These are phyloP conservation scores for Entoloma clypeatum DNA, from an alignment of 1,284 basidiomycete genomes.

Conservation along the genomic window DNA sequence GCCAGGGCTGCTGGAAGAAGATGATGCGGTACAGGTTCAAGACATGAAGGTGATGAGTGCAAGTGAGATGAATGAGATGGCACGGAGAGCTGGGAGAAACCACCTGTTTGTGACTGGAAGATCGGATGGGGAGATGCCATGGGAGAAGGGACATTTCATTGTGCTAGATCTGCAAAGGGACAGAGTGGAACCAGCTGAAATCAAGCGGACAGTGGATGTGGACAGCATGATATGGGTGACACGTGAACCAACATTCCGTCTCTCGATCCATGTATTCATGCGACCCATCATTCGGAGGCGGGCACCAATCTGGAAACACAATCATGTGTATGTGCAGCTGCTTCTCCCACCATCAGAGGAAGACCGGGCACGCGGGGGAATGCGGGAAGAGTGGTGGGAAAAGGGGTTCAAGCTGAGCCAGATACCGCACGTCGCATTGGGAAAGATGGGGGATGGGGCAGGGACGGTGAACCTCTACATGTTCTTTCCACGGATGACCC, in stretches of 20 bases:
- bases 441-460: not conserved
- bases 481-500: slow-evolving; percentile 4
- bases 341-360: slow-evolving; percentile 4
- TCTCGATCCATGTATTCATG: too few relatives aligned
- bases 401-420: not conserved
- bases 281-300: slow-evolving; percentile 4
- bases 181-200: not conserved
- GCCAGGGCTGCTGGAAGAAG: too few relatives aligned
- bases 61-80: too few relatives aligned
- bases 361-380: not conserved
- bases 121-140: too few relatives aligned
- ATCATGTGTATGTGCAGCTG: slow-evolving; percentile 6
- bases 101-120: too few relatives aligned
- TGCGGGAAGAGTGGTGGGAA: not conserved
- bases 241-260: not conserved
- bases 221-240: not conserved
- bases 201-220: not conserved
- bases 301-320: slow-evolving; percentile 8
- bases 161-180: too few relatives aligned
- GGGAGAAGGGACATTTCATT: too few relatives aligned
- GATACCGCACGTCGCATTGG: slow-evolving; percentile 4
- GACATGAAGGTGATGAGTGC: too few relatives aligned
- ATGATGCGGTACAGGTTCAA: too few relatives aligned
- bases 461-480: not conserved
- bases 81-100: too few relatives aligned